Evolutionary conservation across 2,329 filamentous ascomycete species (phyloP), one percentile per base, ranked within the genome.

Genomic region (Neofusicoccum ribis): DNA sequence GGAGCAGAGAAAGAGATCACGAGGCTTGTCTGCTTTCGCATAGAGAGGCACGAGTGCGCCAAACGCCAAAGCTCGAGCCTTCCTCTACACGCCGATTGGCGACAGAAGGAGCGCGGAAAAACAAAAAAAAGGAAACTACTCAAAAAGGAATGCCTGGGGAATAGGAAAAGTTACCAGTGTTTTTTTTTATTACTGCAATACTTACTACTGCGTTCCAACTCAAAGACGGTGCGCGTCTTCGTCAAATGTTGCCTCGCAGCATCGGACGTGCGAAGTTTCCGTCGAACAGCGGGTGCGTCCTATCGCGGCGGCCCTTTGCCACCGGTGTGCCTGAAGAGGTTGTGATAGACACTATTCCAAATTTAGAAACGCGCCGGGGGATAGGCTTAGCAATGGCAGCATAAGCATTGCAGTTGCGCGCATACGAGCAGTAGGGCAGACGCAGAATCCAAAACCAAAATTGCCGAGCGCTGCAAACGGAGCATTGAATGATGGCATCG

Each of bases 341-440:
- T 60, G 56, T 37, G 56, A 60, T 60, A 9, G 56, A 37, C 56
- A 15, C 17, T 17, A 47, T 27, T 12, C 56, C 43, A 37, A 46
- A 60, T 60, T 47, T 60, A 60, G 56, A 59, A 46, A 20, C 54
- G 54, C 39, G 41, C 9, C 27, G 27, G 27, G 27, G 39, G 43
- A 47, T 23, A 36, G 43, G 31, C n/a, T 47, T 36, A 60, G 27
- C 34, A 52, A 7, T 15, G 31, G 3, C 14, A 39, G 14, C 31
- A 50, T 27, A 49, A 27, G 20, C 46, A 27, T 12, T 49, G 17
- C 37, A 11, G 37, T 31, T 31, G 27, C 27, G 43, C n/a, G n/a
- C 11, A 17, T 46, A 46, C 43, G 43, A 17, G 17, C 31, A 36
- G 27, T 39, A 54, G 50, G 50, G n/a, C 14, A 27, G 39, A 59